These are phyloP conservation scores for Alternaria ethzedia DNA, from an alignment of 2,329 filamentous ascomycete genomes.

Conservation along the genomic window DNA sequence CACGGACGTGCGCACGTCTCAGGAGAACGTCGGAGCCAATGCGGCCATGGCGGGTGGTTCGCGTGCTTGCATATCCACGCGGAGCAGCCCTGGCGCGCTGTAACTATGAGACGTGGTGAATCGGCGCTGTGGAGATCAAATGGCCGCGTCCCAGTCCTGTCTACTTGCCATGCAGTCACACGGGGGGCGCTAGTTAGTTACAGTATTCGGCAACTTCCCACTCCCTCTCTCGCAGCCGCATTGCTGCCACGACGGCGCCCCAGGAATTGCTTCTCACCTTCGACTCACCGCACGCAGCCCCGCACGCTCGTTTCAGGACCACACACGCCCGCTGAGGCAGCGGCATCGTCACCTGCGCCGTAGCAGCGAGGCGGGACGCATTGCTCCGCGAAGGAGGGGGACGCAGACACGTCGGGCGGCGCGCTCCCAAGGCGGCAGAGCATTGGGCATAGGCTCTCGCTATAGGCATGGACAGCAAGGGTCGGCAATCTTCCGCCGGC, in stretches of 20 bases:
- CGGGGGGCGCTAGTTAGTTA: constrained; percentile 10
- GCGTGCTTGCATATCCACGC: constrained; percentile 14
- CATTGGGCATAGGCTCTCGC: constrained; percentile 18
- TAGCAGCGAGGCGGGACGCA: neutral
- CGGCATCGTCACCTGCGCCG: neutral
- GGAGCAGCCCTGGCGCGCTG: constrained; percentile 6
- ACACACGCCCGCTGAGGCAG: neutral
- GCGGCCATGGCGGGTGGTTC: constrained; percentile 14
- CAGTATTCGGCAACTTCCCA: constrained; percentile 26
- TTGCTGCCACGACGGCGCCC: constrained; percentile 16
- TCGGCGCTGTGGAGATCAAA: neutral
- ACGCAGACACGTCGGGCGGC: constrained; percentile 17
- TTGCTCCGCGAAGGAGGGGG: constrained; percentile 3
- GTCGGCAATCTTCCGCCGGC: constrained; percentile 79
- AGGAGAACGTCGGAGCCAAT: constrained; percentile 32
- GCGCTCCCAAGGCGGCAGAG: constrained; percentile 12
- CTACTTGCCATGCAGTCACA: constrained; percentile 2
- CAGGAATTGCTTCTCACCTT: constrained; percentile 1
- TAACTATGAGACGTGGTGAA: neutral
- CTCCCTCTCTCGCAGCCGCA: constrained; percentile 18
- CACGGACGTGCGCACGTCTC: constrained; percentile 30
- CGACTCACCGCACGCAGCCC: constrained; percentile 7
- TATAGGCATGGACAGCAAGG: constrained; percentile 68
- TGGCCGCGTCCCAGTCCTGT: neutral
- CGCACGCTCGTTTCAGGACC: constrained; percentile 21